phyloP scores from a whole-genome alignment of 1,284 basidiomycete species.

The Austroboletus novae-zelandiae region DNA sequence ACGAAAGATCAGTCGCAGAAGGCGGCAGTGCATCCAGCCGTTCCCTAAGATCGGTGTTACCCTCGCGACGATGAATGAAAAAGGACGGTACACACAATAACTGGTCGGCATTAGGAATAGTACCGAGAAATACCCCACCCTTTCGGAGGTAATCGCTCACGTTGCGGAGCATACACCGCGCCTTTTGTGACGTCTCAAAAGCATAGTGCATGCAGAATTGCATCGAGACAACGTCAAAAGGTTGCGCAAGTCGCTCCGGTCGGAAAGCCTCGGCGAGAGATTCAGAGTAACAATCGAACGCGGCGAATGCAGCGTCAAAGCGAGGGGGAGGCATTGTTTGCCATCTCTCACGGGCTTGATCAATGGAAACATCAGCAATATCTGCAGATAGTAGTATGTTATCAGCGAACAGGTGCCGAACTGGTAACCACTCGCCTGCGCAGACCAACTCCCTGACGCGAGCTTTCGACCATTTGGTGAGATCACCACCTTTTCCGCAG shows the following conservation, averaged over 20 bases:
- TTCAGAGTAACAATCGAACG: constrained; percentile 86
- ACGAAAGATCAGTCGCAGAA: constrained; percentile 63
- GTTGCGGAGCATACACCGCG: constrained; percentile 91
- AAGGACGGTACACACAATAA: constrained; percentile 59
- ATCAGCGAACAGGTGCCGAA: constrained; percentile 1
- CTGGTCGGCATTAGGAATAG: constrained; percentile 84
- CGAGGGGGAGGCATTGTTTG: constrained; percentile 46
- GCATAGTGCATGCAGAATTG: constrained; percentile 99
- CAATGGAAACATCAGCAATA: constrained; percentile 86
- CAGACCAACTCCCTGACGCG: constrained; percentile 78
- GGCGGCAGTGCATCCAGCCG: constrained; percentile 66
- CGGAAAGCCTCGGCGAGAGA: constrained; percentile 72
- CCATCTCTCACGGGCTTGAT: constrained; percentile 82
- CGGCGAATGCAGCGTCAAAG: constrained; percentile 81
- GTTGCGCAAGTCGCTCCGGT: constrained; percentile 50
- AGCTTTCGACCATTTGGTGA: constrained; percentile 95
- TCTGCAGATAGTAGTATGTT: constrained; percentile 50
- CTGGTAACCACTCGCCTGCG: constrained; percentile 60
- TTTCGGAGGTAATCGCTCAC: constrained; percentile 77
- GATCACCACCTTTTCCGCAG: constrained; percentile 97
- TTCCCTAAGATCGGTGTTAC: constrained; percentile 43
- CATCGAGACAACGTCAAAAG: constrained; percentile 94
- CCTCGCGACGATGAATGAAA: constrained; percentile 2
- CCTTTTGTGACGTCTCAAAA: constrained; percentile 86
- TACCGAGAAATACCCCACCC: constrained; percentile 92